Base-by-base conservation (phyloP, 805 yeast genomes). In the Lachancea kluyveri region DNA sequence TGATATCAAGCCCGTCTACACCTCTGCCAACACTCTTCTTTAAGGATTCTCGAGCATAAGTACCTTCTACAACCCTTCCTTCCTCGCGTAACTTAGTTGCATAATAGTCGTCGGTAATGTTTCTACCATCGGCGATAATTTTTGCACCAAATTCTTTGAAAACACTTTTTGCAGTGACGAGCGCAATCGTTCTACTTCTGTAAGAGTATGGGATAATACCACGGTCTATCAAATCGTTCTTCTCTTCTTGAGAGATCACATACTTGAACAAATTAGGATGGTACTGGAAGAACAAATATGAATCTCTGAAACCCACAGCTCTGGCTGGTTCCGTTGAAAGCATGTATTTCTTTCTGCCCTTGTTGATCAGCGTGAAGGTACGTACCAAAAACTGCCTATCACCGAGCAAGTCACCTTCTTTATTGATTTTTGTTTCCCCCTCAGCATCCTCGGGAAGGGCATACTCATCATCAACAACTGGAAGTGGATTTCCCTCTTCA, bases 251-350 rank as follows among this genome's bases (percentile, higher is more conserved):
- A 8, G 73, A 67, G 27, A 88, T 66, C 8, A 82, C 74, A 40
- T 80, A 72, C 51, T 88, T 86, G 63, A 70, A 79, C 31, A 92
- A 64, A 30, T 74, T 67, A 30, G 77, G 72, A 60, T 90, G 95
- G 30, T 87, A 82, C 52, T 88, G 94, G 62, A 90, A 87, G 38
- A 90, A 67, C 32, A 87, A 65, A 50, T 90, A 87, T 2, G 95
- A 84, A 53, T 90, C 96, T 45, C 96, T 71, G 61, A 87, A 84
- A 3, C 96, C 97, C 40, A 90, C 86, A 49, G 90, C 77, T 45
- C 97, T 72, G 1, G 98, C 96, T 3, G 96, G 95, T 52, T 92
- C 98, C 0, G 97, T 88, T 2, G 95, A 79, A 28, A 92, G 72
- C 95, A 90, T 88, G 57, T 75, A 92, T 36, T 78, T 66, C 42